Evolutionary conservation across 192 early-diverging fungal genomes (phyloP).

Genomic region (Dispira simplex): DNA sequence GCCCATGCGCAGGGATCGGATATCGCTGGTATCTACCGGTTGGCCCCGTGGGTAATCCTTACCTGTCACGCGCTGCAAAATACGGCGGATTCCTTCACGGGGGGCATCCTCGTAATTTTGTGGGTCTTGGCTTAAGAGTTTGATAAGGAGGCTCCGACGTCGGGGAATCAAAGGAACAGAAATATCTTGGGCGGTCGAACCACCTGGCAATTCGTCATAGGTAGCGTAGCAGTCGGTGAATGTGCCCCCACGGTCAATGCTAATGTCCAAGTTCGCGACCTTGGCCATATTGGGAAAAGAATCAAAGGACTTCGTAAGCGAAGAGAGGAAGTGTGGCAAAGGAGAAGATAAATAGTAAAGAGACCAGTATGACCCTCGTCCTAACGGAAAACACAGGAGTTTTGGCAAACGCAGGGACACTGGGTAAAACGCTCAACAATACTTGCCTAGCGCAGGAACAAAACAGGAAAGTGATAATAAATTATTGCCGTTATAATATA

Average conservation of each 20-base stretch:
- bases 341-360: not conserved
- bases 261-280: conserved; percentile 25
- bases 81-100: conserved; percentile 81
- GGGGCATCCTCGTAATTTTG: conserved; percentile 82
- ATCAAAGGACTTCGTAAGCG: not conserved
- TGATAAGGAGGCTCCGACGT: conserved; percentile 24
- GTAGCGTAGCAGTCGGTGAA: conserved; percentile 92
- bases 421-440: too few relatives aligned
- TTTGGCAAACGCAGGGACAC: too few relatives aligned
- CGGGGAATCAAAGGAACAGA: conserved; percentile 26
- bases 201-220: conserved; percentile 30
- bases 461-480: too few relatives aligned
- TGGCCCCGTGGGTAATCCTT: conserved; percentile 41
- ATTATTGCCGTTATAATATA: too few relatives aligned
- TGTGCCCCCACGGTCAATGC: conserved; percentile 91
- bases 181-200: conserved; percentile 22
- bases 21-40: conserved; percentile 50
- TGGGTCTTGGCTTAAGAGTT: conserved; percentile 87
- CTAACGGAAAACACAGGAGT: not conserved
- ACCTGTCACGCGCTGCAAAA: conserved; percentile 68
- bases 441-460: too few relatives aligned
- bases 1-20: conserved; percentile 84
- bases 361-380: not conserved
- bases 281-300: conserved; percentile 4
- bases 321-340: not conserved